Evolutionary conservation across 441 rosid genomes (phyloP).

Genomic region (Syzygium malaccense): DNA sequence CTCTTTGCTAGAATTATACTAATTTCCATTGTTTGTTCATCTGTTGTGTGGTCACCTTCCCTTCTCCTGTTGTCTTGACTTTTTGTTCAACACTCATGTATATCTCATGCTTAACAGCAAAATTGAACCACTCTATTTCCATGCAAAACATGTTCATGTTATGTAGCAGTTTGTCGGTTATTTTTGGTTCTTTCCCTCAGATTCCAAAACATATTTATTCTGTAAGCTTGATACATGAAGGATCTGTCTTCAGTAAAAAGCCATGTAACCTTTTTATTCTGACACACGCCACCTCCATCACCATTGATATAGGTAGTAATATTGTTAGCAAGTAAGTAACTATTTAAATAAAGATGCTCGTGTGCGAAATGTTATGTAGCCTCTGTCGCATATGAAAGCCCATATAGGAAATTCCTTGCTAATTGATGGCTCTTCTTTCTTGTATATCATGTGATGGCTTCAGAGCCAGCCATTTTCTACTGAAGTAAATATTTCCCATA

Average conservation of each 20-base stretch:
- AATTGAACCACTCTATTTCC: neutral
- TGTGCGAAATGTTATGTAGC: neutral
- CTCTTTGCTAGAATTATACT: neutral
- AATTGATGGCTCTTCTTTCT: neutral
- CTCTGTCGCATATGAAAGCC: neutral
- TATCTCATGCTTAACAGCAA: neutral
- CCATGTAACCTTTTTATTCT: neutral
- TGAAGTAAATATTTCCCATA: neutral
- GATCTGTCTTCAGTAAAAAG: neutral
- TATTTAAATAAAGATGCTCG: neutral
- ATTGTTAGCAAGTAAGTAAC: neutral
- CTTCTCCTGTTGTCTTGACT: neutral
- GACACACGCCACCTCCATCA: neutral
- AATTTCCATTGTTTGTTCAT: neutral
- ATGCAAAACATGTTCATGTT: neutral
- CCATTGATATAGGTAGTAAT: neutral
- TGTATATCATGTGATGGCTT: neutral
- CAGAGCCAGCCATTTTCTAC: neutral
- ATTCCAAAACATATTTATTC: neutral
- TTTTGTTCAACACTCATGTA: neutral
- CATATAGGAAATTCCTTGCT: neutral
- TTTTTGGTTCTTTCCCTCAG: neutral
- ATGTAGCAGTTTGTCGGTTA: neutral
- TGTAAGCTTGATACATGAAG: neutral
- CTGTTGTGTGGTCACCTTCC: neutral